A percentile compares a stretch with the other conserved stretches of the same genome.
Evolutionary conservation across 768 basidiomycete species (phyloP).

Genomic region (Boletus insuetus): DNA sequence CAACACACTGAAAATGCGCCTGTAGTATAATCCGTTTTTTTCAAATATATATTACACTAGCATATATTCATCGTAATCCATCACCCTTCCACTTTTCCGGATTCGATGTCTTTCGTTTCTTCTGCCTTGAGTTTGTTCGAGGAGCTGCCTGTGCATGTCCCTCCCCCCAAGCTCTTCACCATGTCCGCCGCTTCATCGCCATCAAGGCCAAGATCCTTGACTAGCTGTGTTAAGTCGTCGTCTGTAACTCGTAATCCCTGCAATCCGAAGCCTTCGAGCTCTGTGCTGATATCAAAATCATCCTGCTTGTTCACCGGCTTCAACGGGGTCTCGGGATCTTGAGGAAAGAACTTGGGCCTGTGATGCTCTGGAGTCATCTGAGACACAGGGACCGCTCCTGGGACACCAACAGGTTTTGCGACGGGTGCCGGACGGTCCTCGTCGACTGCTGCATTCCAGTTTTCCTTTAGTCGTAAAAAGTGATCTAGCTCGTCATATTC

Average conservation of each 20-base stretch:
- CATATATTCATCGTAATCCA: neutral
- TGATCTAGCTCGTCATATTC: slow-evolving; percentile 69
- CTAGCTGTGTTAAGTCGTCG: slow-evolving; percentile 67
- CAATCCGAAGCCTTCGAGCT: slow-evolving; percentile 67
- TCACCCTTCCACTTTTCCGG: neutral
- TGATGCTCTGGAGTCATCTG: slow-evolving; percentile 82
- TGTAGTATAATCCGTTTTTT: neutral
- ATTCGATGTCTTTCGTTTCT: neutral
- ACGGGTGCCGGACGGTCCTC: slow-evolving; percentile 55
- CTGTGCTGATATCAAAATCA: slow-evolving; percentile 63
- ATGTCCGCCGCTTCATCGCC: slow-evolving; percentile 77
- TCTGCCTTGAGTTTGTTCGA: slow-evolving; percentile 9
- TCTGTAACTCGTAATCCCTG: slow-evolving; percentile 77
- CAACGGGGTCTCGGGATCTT: slow-evolving; percentile 41
- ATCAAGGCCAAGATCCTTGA: slow-evolving; percentile 72
- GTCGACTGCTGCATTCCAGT: slow-evolving; percentile 57
- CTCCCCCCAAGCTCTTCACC: slow-evolving; percentile 56
- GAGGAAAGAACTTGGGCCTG: slow-evolving; percentile 52
- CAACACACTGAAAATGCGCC: neutral
- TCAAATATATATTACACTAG: slow-evolving; percentile 6
- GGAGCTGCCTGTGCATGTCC: slow-evolving; percentile 9
- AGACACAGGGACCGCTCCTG: slow-evolving; percentile 69
- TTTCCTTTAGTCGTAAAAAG: slow-evolving; percentile 73
- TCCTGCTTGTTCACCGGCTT: slow-evolving; percentile 58
- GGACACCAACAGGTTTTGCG: slow-evolving; percentile 70